Percentiles rank a stretch among this genome's conserved stretches.
Conservation (phyloP, 305 asterid species). For the Fraxinus paxiana region DNA sequence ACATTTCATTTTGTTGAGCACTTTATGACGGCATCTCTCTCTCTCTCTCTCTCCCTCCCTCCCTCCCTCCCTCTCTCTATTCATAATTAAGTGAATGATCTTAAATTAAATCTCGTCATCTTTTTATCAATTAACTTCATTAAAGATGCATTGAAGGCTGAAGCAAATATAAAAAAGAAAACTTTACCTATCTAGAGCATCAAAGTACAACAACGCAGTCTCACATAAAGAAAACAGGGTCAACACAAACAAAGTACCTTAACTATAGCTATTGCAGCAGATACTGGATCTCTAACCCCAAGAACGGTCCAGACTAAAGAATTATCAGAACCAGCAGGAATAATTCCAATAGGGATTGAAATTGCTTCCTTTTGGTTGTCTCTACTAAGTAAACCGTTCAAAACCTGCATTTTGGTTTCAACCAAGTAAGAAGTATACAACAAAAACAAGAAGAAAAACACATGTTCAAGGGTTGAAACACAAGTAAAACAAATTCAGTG, state of each 20-base stretch:
- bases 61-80: too few species aligned
- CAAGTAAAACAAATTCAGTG: neutral
- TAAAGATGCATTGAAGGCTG: neutral
- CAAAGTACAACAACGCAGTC: neutral
- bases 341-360: constrained; percentile 86
- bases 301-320: constrained; percentile 94
- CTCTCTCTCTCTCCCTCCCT: too few species aligned
- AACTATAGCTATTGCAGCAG: constrained; percentile 86
- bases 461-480: neutral
- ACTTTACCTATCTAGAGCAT: neutral
- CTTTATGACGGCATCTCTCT: neutral
- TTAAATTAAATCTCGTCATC: neutral
- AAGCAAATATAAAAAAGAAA: neutral
- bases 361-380: constrained; percentile 90
- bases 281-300: constrained; percentile 89
- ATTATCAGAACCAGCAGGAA: constrained; percentile 97
- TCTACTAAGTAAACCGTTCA: constrained; percentile 87
- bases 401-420: constrained; percentile 51
- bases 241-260: constrained; percentile 50
- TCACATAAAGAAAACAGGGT: neutral
- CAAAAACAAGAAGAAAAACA: neutral
- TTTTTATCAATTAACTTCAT: neutral
- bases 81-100: neutral
- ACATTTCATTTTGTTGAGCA: neutral
- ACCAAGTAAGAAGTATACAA: constrained; percentile 16